These are phyloP conservation scores for Termitomyces sp. DNA, from an alignment of 768 basidiomycete species.

Conservation along the genomic window DNA sequence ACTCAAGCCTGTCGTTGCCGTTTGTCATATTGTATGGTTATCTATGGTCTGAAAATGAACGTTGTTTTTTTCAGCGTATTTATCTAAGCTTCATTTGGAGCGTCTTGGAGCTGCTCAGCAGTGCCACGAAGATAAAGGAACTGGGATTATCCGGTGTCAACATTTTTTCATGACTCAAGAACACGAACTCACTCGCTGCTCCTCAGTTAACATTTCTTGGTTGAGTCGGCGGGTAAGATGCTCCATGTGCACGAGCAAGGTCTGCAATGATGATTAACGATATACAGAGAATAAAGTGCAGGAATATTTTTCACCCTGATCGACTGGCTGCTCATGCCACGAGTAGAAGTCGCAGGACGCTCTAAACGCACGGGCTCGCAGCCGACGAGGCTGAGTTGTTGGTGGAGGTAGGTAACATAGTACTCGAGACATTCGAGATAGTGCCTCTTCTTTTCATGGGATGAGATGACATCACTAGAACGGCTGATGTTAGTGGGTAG, in stretches of 20 bases:
- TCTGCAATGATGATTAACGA: slow-evolving; percentile 28
- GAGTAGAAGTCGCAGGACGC: slow-evolving; percentile 38
- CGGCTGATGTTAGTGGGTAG: slow-evolving; percentile 1
- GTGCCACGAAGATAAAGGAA: slow-evolving; percentile 9
- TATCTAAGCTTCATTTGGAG: background rate
- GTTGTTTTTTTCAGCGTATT: background rate
- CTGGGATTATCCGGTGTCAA: background rate
- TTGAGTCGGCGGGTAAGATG: slow-evolving; percentile 46
- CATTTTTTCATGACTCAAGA: background rate
- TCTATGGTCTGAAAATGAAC: background rate
- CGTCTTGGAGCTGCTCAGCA: slow-evolving; percentile 5
- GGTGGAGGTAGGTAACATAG: slow-evolving; percentile 61
- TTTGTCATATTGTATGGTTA: slow-evolving; percentile 1
- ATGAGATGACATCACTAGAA: slow-evolving; percentile 63
- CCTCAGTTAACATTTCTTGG: slow-evolving; percentile 43
- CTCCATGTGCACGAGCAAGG: slow-evolving; percentile 68
- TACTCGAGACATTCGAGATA: slow-evolving; percentile 72
- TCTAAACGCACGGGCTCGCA: slow-evolving; percentile 40
- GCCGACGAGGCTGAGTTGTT: slow-evolving; percentile 49
- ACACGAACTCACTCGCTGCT: slow-evolving; percentile 38
- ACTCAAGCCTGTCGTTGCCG: background rate
- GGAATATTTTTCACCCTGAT: slow-evolving; percentile 41
- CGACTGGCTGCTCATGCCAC: slow-evolving; percentile 56
- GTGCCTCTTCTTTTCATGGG: slow-evolving; percentile 72
- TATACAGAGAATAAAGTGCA: background rate